These are phyloP conservation scores for Trichodelitschia bisporula DNA, from an alignment of 495 filamentous ascomycete genomes.

Conservation along the genomic window DNA sequence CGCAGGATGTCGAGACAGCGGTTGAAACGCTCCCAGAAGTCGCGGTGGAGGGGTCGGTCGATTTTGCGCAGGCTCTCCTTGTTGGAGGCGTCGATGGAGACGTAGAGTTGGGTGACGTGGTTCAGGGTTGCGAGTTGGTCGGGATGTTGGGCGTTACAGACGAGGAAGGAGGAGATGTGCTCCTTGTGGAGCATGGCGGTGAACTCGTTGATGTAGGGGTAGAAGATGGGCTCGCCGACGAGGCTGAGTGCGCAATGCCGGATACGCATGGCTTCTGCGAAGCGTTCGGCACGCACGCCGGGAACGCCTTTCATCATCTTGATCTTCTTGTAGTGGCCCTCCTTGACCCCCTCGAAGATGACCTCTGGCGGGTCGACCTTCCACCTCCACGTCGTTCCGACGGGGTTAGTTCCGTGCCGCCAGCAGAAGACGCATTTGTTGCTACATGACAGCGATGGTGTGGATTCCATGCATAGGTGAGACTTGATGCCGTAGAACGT, in stretches of 20 bases:
- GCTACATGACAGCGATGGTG: conserved; percentile 79
- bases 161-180: conserved; percentile 78
- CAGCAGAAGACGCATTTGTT: conserved; percentile 99
- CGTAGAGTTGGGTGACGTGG: conserved; percentile 82
- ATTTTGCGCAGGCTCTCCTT: conserved; percentile 66
- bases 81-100: conserved; percentile 85
- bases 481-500: conserved; percentile 92
- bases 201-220: conserved; percentile 89
- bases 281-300: conserved; percentile 74
- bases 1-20: conserved; percentile 73
- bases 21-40: conserved; percentile 92
- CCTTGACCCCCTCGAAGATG: conserved; percentile 75
- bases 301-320: conserved; percentile 89
- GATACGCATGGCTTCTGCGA: conserved; percentile 78
- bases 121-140: conserved; percentile 60
- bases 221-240: conserved; percentile 93
- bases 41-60: conserved; percentile 75
- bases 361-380: conserved; percentile 69
- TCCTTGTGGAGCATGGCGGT: conserved; percentile 55
- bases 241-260: conserved; percentile 75
- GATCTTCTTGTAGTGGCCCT: conserved; percentile 87
- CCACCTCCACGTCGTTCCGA: conserved; percentile 92
- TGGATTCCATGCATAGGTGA: conserved; percentile 94
- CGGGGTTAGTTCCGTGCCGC: conserved; percentile 91
- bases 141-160: conserved; percentile 96